phyloP scores from a whole-genome alignment of 2,329 filamentous ascomycete species.

The Botrytis porri region DNA sequence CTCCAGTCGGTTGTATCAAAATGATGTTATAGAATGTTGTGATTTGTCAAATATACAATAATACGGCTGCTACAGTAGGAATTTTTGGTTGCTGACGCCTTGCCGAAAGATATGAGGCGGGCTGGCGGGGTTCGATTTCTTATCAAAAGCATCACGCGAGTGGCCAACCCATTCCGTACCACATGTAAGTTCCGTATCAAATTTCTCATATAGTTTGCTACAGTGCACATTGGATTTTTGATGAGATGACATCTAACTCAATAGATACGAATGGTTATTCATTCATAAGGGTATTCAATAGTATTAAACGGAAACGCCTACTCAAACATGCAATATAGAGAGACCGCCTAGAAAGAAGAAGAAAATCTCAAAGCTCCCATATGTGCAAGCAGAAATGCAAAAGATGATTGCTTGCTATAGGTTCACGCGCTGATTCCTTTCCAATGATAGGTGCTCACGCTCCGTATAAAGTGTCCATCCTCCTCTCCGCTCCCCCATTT shows the following conservation, averaged over 20 bases:
- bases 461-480: background rate
- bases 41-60: background rate
- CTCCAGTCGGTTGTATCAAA: background rate
- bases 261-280: slow-evolving; percentile 1
- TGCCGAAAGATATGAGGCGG: background rate
- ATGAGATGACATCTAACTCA: background rate
- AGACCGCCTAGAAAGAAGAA: slow-evolving; percentile 3
- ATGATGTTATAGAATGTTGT: background rate
- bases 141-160: slow-evolving; percentile 14
- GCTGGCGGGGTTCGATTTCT: slow-evolving; percentile 14
- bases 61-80: background rate
- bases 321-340: slow-evolving; percentile 19
- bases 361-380: slow-evolving; percentile 17
- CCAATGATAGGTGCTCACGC: slow-evolving; percentile 6
- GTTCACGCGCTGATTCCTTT: slow-evolving; percentile 8
- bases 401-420: slow-evolving; percentile 7
- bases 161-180: background rate
- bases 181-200: background rate
- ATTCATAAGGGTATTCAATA: slow-evolving; percentile 20
- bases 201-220: background rate
- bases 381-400: slow-evolving; percentile 19
- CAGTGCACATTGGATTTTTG: background rate
- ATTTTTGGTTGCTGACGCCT: slow-evolving; percentile 7
- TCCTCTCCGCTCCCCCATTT: background rate
- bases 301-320: slow-evolving; percentile 18